phyloP scores from a whole-genome alignment of 345 rosid species.

The Bruguiera sexangula region DNA sequence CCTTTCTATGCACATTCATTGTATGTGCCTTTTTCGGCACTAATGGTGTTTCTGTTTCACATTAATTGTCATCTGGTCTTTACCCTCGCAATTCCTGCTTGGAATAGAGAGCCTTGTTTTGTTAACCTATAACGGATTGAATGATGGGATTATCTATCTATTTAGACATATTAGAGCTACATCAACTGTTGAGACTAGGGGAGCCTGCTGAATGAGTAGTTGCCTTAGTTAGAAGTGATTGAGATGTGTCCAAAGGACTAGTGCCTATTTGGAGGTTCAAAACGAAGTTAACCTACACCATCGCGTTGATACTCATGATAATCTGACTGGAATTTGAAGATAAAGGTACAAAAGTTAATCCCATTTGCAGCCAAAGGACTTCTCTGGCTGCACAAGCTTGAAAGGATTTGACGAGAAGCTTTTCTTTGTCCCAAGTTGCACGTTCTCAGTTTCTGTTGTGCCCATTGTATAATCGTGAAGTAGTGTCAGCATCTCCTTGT shows the following conservation, averaged over 20 bases:
- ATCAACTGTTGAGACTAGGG: not conserved
- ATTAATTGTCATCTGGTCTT: too few species aligned
- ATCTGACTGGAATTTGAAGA: conserved; percentile 8
- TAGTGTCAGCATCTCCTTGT: conserved; percentile 32
- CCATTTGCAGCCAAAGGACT: conserved; percentile 4
- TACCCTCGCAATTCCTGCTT: too few species aligned
- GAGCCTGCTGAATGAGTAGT: not conserved
- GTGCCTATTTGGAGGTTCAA: conserved; percentile 10
- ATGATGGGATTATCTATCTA: not conserved
- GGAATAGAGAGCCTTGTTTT: not conserved
- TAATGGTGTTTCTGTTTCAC: too few species aligned
- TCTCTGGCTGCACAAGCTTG: conserved; percentile 5
- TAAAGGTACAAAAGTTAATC: conserved; percentile 7
- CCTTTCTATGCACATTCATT: too few species aligned
- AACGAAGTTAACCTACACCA: not conserved
- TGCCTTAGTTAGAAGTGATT: not conserved
- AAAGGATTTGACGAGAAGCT: not conserved
- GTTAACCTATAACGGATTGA: not conserved
- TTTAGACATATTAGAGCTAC: not conserved
- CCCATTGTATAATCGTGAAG: conserved; percentile 31
- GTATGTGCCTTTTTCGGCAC: too few species aligned
- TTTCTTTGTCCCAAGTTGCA: not conserved
- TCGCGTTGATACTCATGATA: conserved; percentile 10
- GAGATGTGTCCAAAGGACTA: not conserved
- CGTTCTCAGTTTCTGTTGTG: conserved; percentile 16